These are phyloP conservation scores for Punica granatum DNA, from an alignment of 345 rosid genomes.

Conservation along the genomic window DNA sequence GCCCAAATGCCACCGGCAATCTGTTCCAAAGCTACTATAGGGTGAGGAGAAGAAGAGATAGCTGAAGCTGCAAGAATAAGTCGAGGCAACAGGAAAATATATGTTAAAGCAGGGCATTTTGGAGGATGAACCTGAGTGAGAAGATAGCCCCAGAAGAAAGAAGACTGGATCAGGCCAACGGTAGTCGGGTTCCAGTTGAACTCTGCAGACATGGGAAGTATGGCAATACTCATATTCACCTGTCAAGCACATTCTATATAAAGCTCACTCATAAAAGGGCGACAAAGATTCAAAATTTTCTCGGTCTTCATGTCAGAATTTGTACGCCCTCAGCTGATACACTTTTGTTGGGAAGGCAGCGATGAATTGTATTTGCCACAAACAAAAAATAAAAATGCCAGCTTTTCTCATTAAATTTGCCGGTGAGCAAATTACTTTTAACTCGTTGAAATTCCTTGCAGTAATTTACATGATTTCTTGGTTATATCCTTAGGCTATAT, in stretches of 20 bases:
- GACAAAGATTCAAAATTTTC: not conserved
- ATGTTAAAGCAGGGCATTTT: not conserved
- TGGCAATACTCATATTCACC: constrained; percentile 97
- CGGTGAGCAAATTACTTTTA: not conserved
- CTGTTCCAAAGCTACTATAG: constrained; percentile 27
- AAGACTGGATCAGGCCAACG: constrained; percentile 87
- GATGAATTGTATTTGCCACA: too few species aligned
- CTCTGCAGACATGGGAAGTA: constrained; percentile 99
- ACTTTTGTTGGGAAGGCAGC: not conserved
- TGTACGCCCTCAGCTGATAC: too few species aligned
- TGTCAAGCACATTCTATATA: constrained; percentile 31
- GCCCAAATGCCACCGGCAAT: constrained; percentile 98
- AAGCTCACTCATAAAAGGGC: constrained; percentile 11
- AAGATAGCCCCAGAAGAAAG: constrained; percentile 97
- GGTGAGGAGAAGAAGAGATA: constrained; percentile 8
- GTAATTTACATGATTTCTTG: not conserved
- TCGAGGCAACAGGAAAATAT: not conserved
- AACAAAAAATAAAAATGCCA: too few species aligned
- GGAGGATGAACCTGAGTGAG: constrained; percentile 57
- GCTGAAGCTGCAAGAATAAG: not conserved
- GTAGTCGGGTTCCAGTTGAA: constrained; percentile 79
- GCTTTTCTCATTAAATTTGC: too few species aligned
- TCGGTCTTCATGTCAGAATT: not conserved
- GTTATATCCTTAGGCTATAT: not conserved
- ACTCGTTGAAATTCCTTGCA: not conserved